phyloP scores from a whole-genome alignment of 805 yeast genomes.

The Metschnikowia cerradonensis region DNA sequence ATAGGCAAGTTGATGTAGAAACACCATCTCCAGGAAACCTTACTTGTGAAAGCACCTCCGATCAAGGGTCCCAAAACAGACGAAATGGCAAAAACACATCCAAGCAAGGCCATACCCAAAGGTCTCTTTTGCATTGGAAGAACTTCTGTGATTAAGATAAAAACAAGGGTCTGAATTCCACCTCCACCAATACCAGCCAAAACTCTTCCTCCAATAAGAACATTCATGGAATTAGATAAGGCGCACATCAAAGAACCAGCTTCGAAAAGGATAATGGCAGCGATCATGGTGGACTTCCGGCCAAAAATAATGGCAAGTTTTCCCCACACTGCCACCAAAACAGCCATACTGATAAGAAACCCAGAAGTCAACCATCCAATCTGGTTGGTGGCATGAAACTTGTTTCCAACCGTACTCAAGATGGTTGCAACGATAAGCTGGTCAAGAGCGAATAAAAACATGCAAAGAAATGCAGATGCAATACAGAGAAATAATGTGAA shows the following conservation, averaged over 20 bases:
- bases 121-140: conserved; percentile 28
- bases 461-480: conserved; percentile 25
- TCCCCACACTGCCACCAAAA: conserved; percentile 36
- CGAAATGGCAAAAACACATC: conserved; percentile 20
- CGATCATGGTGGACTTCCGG: conserved; percentile 28
- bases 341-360: conserved; percentile 32
- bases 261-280: conserved; percentile 25
- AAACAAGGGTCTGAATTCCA: conserved; percentile 28
- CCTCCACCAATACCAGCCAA: conserved; percentile 38
- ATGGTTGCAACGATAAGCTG: conserved; percentile 38
- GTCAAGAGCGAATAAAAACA: conserved; percentile 36
- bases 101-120: conserved; percentile 20
- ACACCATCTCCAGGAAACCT: conserved; percentile 27
- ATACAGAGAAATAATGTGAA: conserved; percentile 22
- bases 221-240: conserved; percentile 31
- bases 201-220: conserved; percentile 40
- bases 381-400: conserved; percentile 30
- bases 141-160: conserved; percentile 29
- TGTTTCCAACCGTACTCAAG: conserved; percentile 32
- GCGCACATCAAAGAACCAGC: conserved; percentile 39
- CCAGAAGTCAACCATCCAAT: conserved; percentile 40
- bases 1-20: conserved; percentile 26
- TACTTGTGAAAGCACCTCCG: conserved; percentile 25
- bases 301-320: conserved; percentile 35
- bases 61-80: conserved; percentile 24